Conservation (phyloP, 2,329 filamentous ascomycete species). For the Teratosphaeria viscida region DNA sequence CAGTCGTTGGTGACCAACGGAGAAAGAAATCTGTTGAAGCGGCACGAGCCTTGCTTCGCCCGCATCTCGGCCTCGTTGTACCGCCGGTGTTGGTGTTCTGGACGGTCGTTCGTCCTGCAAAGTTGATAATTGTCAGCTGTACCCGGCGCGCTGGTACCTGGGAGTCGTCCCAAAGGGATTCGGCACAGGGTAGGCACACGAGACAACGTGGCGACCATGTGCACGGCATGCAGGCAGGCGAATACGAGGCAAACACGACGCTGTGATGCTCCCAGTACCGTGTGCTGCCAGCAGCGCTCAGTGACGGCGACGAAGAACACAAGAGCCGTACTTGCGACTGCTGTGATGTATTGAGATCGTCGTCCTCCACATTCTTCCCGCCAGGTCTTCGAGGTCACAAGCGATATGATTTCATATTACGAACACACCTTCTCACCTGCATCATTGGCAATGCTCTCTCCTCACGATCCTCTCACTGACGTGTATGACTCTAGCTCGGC, state of each 20-base stretch:
- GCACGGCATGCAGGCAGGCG: neutral
- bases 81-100: neutral
- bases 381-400: neutral
- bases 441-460: neutral
- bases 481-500: constrained; percentile 53
- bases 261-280: neutral
- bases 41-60: neutral
- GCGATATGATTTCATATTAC: neutral
- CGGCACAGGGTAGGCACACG: neutral
- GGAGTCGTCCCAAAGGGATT: neutral
- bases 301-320: neutral
- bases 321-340: neutral
- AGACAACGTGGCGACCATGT: neutral
- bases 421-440: neutral
- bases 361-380: neutral
- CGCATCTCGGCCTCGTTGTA: neutral
- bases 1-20: neutral
- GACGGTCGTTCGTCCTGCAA: neutral
- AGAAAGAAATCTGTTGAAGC: neutral
- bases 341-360: neutral
- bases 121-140: neutral
- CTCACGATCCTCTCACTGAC: neutral
- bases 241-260: neutral
- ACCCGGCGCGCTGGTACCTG: neutral
- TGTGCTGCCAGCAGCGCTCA: neutral